These are phyloP conservation scores for Amaranthus tricolor DNA, from an alignment of 179 eudicot species.

Conservation along the genomic window DNA sequence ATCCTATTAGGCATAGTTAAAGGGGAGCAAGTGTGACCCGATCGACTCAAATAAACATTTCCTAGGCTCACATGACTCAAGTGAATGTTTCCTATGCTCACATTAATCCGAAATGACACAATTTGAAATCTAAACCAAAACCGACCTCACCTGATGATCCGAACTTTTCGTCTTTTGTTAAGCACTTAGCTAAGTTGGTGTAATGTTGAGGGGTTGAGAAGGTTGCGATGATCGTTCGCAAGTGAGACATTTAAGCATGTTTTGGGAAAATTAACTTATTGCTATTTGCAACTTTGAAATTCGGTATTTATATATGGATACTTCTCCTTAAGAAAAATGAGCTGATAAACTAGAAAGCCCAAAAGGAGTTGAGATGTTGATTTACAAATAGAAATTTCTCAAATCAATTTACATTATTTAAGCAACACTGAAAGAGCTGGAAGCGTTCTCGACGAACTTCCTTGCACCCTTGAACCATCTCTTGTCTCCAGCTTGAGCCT, in stretches of 20 bases:
- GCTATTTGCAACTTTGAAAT: constrained; percentile 12
- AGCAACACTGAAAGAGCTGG: constrained; percentile 84
- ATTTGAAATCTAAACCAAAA: no score
- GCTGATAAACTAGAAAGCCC: constrained; percentile 14
- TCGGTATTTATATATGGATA: constrained; percentile 16
- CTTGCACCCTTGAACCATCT: constrained; percentile 98
- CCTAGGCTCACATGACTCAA: no score
- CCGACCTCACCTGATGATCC: no score
- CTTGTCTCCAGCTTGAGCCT: constrained; percentile 99
- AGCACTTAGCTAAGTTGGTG: no score
- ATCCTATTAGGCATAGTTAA: no score
- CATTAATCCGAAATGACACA: no score
- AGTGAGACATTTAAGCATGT: not conserved
- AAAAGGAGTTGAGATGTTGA: constrained; percentile 27
- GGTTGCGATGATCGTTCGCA: not conserved
- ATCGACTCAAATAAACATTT: no score
- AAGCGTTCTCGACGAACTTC: constrained; percentile 77
- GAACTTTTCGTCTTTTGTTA: no score
- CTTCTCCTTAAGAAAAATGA: constrained; percentile 25
- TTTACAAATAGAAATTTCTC: constrained; percentile 29
- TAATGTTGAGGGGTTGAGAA: no score
- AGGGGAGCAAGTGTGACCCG: no score
- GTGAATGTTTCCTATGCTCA: no score
- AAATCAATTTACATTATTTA: constrained; percentile 28
- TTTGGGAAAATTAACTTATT: not conserved